These are phyloP conservation scores for Saraca asoca DNA, from an alignment of 331 rosid species.

Conservation along the genomic window DNA sequence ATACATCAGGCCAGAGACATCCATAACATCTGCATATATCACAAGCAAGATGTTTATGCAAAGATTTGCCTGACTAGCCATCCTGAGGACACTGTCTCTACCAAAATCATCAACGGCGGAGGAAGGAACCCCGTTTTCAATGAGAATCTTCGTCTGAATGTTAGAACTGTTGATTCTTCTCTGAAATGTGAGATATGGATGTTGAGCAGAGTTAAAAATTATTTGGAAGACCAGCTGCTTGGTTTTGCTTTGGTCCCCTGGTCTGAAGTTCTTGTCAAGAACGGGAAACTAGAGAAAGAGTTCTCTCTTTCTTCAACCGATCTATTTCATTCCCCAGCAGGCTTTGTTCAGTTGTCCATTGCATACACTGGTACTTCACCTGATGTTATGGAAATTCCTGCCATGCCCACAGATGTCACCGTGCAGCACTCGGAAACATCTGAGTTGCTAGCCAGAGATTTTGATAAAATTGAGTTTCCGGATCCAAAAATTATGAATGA, in stretches of 20 bases:
- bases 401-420: conserved; percentile 23
- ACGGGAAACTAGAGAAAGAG: conserved; percentile 82
- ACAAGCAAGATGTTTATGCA: conserved; percentile 98
- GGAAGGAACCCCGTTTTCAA: conserved; percentile 92
- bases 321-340: conserved; percentile 91
- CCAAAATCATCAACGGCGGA: conserved; percentile 91
- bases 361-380: conserved; percentile 78
- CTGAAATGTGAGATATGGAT: conserved; percentile 96
- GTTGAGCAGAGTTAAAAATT: conserved; percentile 95
- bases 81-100: conserved; percentile 59
- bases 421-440: conserved; percentile 50
- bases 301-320: conserved; percentile 93
- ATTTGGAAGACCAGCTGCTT: conserved; percentile 93
- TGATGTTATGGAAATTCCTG: conserved; percentile 58
- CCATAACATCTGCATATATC: conserved; percentile 95
- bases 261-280: conserved; percentile 66
- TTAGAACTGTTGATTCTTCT: conserved; percentile 58
- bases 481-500: conserved; percentile 84
- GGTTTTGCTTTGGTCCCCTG: conserved; percentile 93
- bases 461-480: conserved; percentile 91
- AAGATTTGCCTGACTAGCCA: conserved; percentile 72
- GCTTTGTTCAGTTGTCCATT: conserved; percentile 78
- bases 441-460: conserved; percentile 56
- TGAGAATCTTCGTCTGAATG: conserved; percentile 64
- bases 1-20: conserved; percentile 91